Evolutionary conservation across 306 rosid genomes (phyloP), one percentile per base, ranked within the genome.

Genomic region (Crataegus laevigata): DNA sequence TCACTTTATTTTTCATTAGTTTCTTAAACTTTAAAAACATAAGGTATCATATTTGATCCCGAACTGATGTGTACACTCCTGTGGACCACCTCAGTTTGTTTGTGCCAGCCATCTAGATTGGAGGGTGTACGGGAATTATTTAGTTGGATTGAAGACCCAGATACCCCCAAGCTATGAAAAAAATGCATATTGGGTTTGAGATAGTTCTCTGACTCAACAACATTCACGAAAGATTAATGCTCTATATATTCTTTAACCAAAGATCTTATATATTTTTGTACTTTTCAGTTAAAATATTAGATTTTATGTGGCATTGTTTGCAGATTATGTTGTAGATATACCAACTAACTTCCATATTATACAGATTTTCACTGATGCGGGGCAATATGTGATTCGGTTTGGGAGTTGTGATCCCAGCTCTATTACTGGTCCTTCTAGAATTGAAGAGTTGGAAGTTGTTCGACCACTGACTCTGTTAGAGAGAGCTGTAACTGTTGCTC

Each of bases 311-410:
- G 60, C 22, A 40, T 71, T 38, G 21, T 61, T 12, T 25, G 25
- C 19, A 34, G 61, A 30, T 29, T 47, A 15, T 58, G 17, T 67
- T 57, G 64, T 9, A 2, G 10, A 13, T 30, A 17, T 58, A 10
- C 24, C 24, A 64, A 24, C 63, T 74, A 50, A 51, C 32, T 68
- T 63, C 75, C 26, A 59, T 73, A 45, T 60, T 36, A 71, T 81
- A 82, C 92, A 94, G 98, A 81, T 94, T 66, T 78, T 94, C 43
- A 94, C 99, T 25, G 99, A 94, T 85, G 99, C 97, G 34, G 97
- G 97, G 69, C 93, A 94, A 72, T 94, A 94, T 28, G 97, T 94
- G 80, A 94, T 94, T 66, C 96, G 94, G 32, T 94, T 94, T 82
- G 99, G 99, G 79, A 78, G 86, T 75, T 89, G 96, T 38, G 90